Base-by-base conservation (phyloP, 257 asterid species). In the Salvia miltiorrhiza region DNA sequence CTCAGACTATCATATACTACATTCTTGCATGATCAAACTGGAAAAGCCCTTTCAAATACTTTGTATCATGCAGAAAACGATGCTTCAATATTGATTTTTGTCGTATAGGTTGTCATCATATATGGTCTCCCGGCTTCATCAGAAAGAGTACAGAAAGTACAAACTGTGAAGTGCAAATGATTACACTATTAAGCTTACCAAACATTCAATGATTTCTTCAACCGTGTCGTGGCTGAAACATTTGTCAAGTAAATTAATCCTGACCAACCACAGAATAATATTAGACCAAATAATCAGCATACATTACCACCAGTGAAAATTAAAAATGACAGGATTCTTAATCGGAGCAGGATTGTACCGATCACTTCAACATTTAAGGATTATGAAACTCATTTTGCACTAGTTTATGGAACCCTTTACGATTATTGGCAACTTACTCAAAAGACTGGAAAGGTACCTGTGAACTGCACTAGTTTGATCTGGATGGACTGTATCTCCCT, bases 161-260 rank as follows among this genome's bases (percentile, higher is more conserved):
- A 50, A 24, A 21, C 14, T 3, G 39, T 41, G 64, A 61, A 60
- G 60, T 9, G 44, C 28, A 44, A 32, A 7, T 35, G 48, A 53
- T 41, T 40, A 45, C n/a, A n/a, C 23, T 44, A 11, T 3, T 50
- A 23, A 33, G 69, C 96, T 80, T 80, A 94, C 99, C 96, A 94
- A 77, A 65, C 90, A 80, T 63, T 83, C 93, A 75, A 94, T 77
- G 57, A 94, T 91, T 82, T 89, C 99, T 80, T 91, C 99, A 16
- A 94, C 95, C 19, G 93, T 83, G 69, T 85, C 93, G 32, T 85
- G 93, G 85, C 97, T 71, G 87, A 94, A 94, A 77, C 97, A 94
- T 86, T 84, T 85, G 81, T 94, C 90, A 43, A 94, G 72, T 59
- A 76, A 76, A 69, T 54, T 71, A 64, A 90, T 87, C 96, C 99